These are phyloP conservation scores for Zangia roseola DNA, from an alignment of 768 basidiomycete species.

Conservation along the genomic window DNA sequence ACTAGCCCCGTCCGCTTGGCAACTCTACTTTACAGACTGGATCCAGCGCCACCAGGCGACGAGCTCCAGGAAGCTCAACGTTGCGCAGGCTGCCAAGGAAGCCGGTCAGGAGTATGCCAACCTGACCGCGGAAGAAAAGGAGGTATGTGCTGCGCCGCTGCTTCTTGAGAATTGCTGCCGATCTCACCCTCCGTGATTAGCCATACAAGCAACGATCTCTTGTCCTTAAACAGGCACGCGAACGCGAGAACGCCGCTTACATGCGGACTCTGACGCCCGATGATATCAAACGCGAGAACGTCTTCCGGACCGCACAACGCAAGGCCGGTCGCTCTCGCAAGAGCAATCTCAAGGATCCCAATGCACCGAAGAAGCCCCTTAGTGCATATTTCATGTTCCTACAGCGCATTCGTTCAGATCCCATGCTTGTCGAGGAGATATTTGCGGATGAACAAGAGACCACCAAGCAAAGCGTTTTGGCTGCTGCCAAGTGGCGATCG, in stretches of 20 bases:
- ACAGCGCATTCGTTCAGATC: conserved; percentile 82
- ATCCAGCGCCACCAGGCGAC: conserved; percentile 83
- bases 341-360: conserved; percentile 95
- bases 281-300: conserved; percentile 93
- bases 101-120: conserved; percentile 88
- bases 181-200: conserved; percentile 40
- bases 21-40: conserved; percentile 95
- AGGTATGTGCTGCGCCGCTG: conserved; percentile 47
- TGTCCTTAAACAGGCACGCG: conserved; percentile 80
- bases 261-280: conserved; percentile 88
- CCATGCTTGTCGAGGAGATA: conserved; percentile 69
- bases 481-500: conserved; percentile 89
- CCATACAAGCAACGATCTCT: conserved; percentile 85
- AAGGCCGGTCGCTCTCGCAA: conserved; percentile 91
- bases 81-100: conserved; percentile 93
- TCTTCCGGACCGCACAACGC: conserved; percentile 86
- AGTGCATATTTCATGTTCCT: conserved; percentile 95
- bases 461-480: conserved; percentile 91
- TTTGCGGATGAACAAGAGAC: conserved; percentile 92
- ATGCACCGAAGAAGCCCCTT: conserved; percentile 94
- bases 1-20: conserved; percentile 93
- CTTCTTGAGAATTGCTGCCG: conserved; percentile 24
- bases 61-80: conserved; percentile 84
- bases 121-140: conserved; percentile 77
- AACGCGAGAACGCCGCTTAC: conserved; percentile 79